Evolutionary conservation across 495 filamentous ascomycete species (phyloP).

Genomic region (Talaromyces ruber): DNA sequence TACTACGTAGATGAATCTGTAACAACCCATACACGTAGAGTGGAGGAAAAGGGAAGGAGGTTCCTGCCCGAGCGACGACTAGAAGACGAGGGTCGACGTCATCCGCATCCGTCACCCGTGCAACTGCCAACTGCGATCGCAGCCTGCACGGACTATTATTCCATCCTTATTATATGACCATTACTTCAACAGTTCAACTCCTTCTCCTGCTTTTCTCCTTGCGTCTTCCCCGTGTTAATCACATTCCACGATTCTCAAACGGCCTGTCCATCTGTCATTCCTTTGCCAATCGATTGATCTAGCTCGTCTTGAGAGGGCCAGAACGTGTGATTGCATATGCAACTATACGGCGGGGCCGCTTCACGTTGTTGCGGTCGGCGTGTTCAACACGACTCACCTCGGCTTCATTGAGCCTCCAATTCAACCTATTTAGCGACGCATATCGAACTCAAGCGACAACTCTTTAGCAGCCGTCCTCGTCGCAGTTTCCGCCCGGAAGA

Average conservation of each 20-base stretch:
- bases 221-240: background rate
- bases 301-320: background rate
- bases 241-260: background rate
- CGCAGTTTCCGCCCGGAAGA: background rate
- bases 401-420: background rate
- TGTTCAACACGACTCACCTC: background rate
- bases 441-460: background rate
- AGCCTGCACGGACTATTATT: background rate
- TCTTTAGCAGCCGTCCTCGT: background rate
- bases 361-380: background rate
- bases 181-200: background rate
- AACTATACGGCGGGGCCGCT: background rate
- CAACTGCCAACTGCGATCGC: background rate
- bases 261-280: background rate
- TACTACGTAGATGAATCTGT: background rate
- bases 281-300: background rate
- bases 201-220: background rate
- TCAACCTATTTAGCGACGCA: background rate
- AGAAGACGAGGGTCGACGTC: conserved; percentile 2
- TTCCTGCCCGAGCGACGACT: background rate
- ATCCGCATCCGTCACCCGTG: conserved; percentile 8
- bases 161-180: background rate
- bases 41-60: background rate
- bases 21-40: background rate
- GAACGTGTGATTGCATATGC: background rate